Conservation (phyloP, 2,329 filamentous ascomycete species). For the Cordyceps cicadae region DNA sequence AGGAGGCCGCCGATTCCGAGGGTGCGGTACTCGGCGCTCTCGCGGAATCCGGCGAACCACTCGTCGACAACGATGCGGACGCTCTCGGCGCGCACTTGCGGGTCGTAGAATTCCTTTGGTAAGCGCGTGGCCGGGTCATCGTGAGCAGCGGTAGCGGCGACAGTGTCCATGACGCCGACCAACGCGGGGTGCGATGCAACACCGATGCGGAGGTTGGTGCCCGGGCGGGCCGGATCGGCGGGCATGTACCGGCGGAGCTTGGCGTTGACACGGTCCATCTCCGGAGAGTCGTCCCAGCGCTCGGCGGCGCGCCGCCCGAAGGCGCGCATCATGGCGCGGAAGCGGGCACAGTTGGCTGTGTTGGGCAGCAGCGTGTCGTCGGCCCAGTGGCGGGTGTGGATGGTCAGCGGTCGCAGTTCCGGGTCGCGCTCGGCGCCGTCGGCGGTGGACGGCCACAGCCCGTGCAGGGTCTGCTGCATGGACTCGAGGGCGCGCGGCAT, state of each 20-base stretch:
- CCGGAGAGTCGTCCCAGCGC: conserved; percentile 65
- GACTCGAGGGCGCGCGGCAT: conserved; percentile 70
- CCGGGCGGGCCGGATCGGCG: conserved; percentile 28
- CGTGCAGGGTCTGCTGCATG: conserved; percentile 65
- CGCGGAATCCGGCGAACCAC: conserved; percentile 83
- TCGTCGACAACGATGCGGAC: conserved; percentile 76
- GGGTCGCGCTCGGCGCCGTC: conserved; percentile 28
- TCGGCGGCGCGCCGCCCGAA: conserved; percentile 65
- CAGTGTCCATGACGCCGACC: conserved; percentile 86
- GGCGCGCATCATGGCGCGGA: conserved; percentile 58
- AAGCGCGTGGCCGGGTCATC: conserved; percentile 58
- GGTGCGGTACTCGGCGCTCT: conserved; percentile 78
- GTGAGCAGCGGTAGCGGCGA: conserved; percentile 84
- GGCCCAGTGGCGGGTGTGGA: conserved; percentile 53
- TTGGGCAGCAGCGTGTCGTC: conserved; percentile 80
- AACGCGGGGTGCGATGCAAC: conserved; percentile 79
- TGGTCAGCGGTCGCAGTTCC: conserved; percentile 52
- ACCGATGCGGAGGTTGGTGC: conserved; percentile 52
- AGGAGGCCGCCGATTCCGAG: conserved; percentile 79
- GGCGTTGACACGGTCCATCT: conserved; percentile 77
- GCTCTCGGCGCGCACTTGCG: conserved; percentile 59
- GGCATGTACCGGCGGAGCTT: conserved; percentile 83
- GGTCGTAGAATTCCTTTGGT: conserved; percentile 81
- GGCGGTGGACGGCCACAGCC: conserved; percentile 57
- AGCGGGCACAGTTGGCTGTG: conserved; percentile 63